Percentiles rank a stretch among this genome's conserved stretches.
Conservation (phyloP, 1,284 basidiomycete species). For the Tylopilus sp. region DNA sequence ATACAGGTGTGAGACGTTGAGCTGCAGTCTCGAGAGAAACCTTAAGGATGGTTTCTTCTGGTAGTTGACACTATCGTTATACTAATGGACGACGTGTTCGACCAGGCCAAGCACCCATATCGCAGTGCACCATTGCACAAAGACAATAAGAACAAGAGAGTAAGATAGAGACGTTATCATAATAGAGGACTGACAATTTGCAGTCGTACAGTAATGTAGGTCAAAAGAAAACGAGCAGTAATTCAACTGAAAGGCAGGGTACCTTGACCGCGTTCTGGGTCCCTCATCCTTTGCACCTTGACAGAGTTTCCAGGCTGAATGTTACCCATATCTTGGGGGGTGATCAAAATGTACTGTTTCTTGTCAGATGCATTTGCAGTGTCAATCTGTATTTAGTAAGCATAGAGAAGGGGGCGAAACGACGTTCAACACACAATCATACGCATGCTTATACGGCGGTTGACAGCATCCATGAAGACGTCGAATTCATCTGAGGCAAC, state of each 20-base stretch:
- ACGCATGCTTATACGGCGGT: conserved; percentile 86
- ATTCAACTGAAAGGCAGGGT: conserved; percentile 42
- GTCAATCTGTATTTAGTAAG: conserved; percentile 58
- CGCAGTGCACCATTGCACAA: neutral
- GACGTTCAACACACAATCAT: conserved; percentile 68
- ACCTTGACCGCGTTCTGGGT: conserved; percentile 69
- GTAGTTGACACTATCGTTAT: neutral
- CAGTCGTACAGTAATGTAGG: conserved; percentile 2
- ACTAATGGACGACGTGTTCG: neutral
- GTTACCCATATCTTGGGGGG: conserved; percentile 81
- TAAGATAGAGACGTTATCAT: neutral
- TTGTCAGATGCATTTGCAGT: conserved; percentile 79
- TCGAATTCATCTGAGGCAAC: conserved; percentile 73
- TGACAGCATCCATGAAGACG: conserved; percentile 95
- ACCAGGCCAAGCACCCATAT: neutral
- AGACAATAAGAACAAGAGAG: neutral
- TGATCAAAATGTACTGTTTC: conserved; percentile 91
- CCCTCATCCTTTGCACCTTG: conserved; percentile 74
- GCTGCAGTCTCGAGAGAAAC: conserved; percentile 3
- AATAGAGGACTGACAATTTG: neutral
- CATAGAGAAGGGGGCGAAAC: neutral
- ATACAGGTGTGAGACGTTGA: conserved; percentile 6
- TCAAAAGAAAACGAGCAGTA: neutral
- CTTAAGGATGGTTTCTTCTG: neutral
- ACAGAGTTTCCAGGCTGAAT: conserved; percentile 59